Evolutionary conservation across 768 basidiomycete species (phyloP), one percentile per base, ranked within the genome.

Genomic region (Coprinellus micaceus): DNA sequence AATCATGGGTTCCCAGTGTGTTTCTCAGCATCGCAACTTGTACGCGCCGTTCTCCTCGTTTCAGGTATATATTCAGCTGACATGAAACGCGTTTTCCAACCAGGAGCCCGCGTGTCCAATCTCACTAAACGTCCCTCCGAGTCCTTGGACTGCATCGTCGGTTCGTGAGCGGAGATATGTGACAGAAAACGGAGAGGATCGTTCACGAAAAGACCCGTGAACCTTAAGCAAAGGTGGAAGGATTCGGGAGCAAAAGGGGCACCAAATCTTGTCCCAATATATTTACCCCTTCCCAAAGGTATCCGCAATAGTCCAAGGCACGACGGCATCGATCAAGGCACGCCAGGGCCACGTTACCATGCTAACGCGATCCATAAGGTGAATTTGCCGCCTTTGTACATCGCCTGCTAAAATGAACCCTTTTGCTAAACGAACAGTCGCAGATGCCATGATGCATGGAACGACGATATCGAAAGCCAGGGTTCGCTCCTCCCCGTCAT

Each of bases 321-420:
- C 54, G 45, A 30, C 22, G 33, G 43, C 44, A 56, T 39, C 55
- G 48, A 56, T 56, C 55, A 56, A 56, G 55, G 55, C 55, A 56
- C 55, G 55, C 55, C 55, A 56, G 55, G 49, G 36, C 55, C 54
- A 56, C 47, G 55, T 56, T 56, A 50, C 55, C 55, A 56, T 56
- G 55, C 47, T 50, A 56, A 50, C 55, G 40, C 54, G 40, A 41
- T 56, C 49, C 41, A 50, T 50, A 50, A 56, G 49, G 55, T 50
- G 46, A 49, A 56, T 50, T 56, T 56, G 49, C 55, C 55, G 37
- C 40, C 24, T 56, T 56, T 56, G 55, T 56, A 21, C 26, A 54
- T 29, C n/a, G 26, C 22, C 30, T n/a, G 47, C 29, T 28, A 40
- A 51, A 56, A 54, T 54, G 39, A 55, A 48, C 19, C 13, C 15